These are phyloP conservation scores for Cladosporium sp. DNA, from an alignment of 2,329 filamentous ascomycete genomes.

Conservation along the genomic window DNA sequence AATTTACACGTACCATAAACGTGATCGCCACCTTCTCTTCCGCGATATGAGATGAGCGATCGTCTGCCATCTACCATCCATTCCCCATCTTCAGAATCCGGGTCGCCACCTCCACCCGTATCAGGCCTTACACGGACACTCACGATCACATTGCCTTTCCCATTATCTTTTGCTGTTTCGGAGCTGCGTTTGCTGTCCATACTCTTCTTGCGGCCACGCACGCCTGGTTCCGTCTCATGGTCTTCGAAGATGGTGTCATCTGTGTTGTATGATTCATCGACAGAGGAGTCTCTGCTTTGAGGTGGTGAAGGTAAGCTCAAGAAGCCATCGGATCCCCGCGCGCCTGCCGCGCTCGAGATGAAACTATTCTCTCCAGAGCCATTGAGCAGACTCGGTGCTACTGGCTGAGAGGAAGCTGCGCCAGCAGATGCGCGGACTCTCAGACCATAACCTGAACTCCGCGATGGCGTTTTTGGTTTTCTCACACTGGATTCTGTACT, in stretches of 20 bases:
- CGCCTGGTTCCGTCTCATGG: slow-evolving; percentile 56
- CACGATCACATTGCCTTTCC: slow-evolving; percentile 91
- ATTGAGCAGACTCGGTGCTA: slow-evolving; percentile 73
- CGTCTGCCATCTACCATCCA: slow-evolving; percentile 90
- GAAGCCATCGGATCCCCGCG: slow-evolving; percentile 72
- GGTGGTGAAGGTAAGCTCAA: slow-evolving; percentile 79
- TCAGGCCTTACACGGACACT: slow-evolving; percentile 93
- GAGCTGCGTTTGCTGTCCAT: slow-evolving; percentile 34
- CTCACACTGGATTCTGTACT: slow-evolving; percentile 33
- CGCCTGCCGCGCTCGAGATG: slow-evolving; percentile 61
- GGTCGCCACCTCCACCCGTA: slow-evolving; percentile 58
- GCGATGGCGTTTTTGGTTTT: slow-evolving; percentile 30
- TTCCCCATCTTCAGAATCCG: slow-evolving; percentile 69
- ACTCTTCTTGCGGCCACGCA: slow-evolving; percentile 49
- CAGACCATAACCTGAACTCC: slow-evolving; percentile 45
- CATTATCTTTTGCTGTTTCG: slow-evolving; percentile 59
- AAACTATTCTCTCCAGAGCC: slow-evolving; percentile 76
- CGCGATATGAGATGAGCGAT: slow-evolving; percentile 78
- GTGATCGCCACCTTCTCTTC: slow-evolving; percentile 90
- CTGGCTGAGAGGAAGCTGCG: slow-evolving; percentile 32
- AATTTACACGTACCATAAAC: slow-evolving; percentile 70
- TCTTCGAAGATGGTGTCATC: slow-evolving; percentile 89
- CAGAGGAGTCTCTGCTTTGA: slow-evolving; percentile 87
- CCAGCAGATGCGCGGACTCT: slow-evolving; percentile 46
- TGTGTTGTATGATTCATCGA: slow-evolving; percentile 81